A percentile compares a stretch with the other conserved stretches of the same genome.
phyloP scores from a whole-genome alignment of 2,329 filamentous ascomycete species.

The Davidsoniella eucalypti region DNA sequence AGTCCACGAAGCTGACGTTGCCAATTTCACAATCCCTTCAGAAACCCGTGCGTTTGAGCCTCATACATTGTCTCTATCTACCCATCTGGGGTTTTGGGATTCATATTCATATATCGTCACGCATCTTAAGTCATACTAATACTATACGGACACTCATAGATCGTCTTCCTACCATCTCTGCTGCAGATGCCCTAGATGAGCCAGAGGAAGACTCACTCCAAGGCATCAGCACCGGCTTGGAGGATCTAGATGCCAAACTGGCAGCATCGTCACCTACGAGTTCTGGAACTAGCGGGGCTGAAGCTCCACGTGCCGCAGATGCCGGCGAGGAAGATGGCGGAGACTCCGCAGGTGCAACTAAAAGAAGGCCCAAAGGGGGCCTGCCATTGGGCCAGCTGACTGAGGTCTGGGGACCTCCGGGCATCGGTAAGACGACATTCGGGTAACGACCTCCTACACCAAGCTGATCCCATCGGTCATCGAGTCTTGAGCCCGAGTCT shows the following conservation, averaged over 20 bases:
- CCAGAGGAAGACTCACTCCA: constrained; percentile 34
- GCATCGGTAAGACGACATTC: constrained; percentile 69
- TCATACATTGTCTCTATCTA: too few relatives aligned
- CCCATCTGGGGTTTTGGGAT: background rate
- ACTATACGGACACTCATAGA: constrained; percentile 29
- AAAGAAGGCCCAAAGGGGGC: constrained; percentile 28
- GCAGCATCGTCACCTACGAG: background rate
- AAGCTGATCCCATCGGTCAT: background rate
- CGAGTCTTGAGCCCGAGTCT: too few relatives aligned
- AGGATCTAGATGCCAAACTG: constrained; percentile 34
- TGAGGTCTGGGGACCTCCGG: constrained; percentile 78
- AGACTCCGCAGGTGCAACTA: background rate
- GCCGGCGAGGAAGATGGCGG: background rate
- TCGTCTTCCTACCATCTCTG: constrained; percentile 60
- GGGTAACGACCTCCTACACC: constrained; percentile 35
- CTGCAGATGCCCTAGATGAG: constrained; percentile 51
- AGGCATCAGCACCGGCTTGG: constrained; percentile 39
- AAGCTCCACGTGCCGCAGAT: background rate
- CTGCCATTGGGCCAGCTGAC: constrained; percentile 62
- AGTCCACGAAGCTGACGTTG: constrained; percentile 42
- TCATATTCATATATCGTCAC: too few relatives aligned
- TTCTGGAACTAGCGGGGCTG: background rate
- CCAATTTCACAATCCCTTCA: constrained; percentile 38
- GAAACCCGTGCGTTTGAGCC: constrained; percentile 30
- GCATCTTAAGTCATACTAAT: background rate